These are phyloP conservation scores for Diaporthe velutina DNA, from an alignment of 2,329 filamentous ascomycete species.

Conservation along the genomic window DNA sequence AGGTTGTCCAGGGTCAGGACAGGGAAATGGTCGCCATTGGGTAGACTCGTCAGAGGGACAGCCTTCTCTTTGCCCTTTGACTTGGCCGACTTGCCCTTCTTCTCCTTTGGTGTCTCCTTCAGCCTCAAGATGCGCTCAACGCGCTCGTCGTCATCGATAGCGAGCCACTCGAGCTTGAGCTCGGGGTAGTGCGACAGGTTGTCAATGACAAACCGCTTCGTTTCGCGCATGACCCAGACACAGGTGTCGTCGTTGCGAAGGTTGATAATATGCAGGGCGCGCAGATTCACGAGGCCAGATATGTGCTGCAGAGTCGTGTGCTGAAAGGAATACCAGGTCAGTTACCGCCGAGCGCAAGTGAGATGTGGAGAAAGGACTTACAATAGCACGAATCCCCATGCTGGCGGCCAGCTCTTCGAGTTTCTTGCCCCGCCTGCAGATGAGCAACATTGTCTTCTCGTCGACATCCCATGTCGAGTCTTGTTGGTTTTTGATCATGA, in stretches of 20 bases:
- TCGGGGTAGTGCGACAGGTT: slow-evolving; percentile 67
- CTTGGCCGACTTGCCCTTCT: slow-evolving; percentile 45
- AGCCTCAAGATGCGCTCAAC: slow-evolving; percentile 64
- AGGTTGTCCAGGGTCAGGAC: slow-evolving; percentile 44
- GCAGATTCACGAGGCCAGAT: slow-evolving; percentile 63
- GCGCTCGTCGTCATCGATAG: slow-evolving; percentile 63
- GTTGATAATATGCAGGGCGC: slow-evolving; percentile 67
- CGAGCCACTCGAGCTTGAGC: slow-evolving; percentile 70
- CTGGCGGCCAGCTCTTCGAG: slow-evolving; percentile 69
- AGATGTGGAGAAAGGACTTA: slow-evolving; percentile 52
- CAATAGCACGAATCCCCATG: slow-evolving; percentile 67
- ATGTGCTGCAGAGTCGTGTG: slow-evolving; percentile 70
- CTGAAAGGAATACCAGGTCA: slow-evolving; percentile 52
- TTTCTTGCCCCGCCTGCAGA: slow-evolving; percentile 62
- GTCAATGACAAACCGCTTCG: slow-evolving; percentile 70
- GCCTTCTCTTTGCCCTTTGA: slow-evolving; percentile 53
- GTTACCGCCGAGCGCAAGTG: background rate
- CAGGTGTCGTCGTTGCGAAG: slow-evolving; percentile 70
- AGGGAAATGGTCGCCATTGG: slow-evolving; percentile 44
- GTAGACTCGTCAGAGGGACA: slow-evolving; percentile 37
- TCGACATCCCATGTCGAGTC: slow-evolving; percentile 69
- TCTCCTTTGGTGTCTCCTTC: slow-evolving; percentile 48
- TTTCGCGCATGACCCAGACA: slow-evolving; percentile 68
- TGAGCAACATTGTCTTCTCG: slow-evolving; percentile 65
- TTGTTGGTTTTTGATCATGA: slow-evolving; percentile 72